Conservation (phyloP, 495 filamentous ascomycete genomes). For the Daldinia bambusicola region DNA sequence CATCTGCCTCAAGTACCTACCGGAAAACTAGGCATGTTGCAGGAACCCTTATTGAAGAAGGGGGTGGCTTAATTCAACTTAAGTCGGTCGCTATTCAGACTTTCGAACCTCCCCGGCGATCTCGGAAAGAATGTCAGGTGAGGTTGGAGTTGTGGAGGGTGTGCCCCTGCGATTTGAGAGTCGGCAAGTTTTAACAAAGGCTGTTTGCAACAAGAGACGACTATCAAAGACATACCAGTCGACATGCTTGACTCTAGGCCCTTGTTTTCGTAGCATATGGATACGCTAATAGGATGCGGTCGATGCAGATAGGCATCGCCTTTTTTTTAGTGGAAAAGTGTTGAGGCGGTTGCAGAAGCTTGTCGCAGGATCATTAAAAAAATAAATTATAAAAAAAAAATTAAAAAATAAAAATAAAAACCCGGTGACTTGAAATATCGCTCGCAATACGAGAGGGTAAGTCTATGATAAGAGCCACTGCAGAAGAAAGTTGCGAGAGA, state of each 20-base stretch:
- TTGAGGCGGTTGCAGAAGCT: conserved; percentile 15
- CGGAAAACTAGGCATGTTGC: conserved; percentile 20
- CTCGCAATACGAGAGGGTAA: background rate
- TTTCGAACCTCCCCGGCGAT: conserved; percentile 40
- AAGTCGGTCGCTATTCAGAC: conserved; percentile 3
- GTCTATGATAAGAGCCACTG: background rate
- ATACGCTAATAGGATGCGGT: conserved; percentile 17
- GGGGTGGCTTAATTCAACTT: background rate
- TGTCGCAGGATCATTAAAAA: conserved; percentile 11
- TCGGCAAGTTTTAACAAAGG: conserved; percentile 4
- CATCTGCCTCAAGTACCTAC: conserved; percentile 5
- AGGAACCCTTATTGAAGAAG: conserved; percentile 8
- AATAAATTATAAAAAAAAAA: too few relatives aligned
- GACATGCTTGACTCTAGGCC: conserved; percentile 46
- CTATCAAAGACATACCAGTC: conserved; percentile 40
- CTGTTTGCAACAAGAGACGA: background rate
- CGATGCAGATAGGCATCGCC: conserved; percentile 36
- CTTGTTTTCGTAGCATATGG: conserved; percentile 32
- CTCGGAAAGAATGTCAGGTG: conserved; percentile 38
- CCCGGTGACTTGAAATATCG: background rate
- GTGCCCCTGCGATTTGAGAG: conserved; percentile 21
- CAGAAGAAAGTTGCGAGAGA: background rate
- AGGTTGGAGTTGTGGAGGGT: conserved; percentile 31
- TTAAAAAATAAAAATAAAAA: background rate
- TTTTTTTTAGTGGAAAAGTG: conserved; percentile 16